These are phyloP conservation scores for Solioccasus polychromus DNA, from an alignment of 768 basidiomycete species.

Conservation along the genomic window DNA sequence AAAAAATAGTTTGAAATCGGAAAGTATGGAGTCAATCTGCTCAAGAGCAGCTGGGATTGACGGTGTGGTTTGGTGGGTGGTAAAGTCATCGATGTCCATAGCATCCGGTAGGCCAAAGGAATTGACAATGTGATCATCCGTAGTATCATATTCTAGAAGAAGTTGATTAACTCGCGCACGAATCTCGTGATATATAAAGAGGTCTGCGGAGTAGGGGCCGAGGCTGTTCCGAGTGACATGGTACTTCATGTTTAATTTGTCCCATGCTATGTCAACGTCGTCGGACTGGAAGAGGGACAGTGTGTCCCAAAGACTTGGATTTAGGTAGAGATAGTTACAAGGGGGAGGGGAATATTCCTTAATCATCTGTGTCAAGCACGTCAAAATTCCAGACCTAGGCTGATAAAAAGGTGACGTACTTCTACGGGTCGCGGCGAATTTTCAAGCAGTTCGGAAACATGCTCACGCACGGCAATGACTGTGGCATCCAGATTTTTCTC, in stretches of 20 bases:
- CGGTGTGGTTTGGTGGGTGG: constrained; percentile 13
- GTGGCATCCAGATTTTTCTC: constrained; percentile 73
- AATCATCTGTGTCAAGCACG: constrained; percentile 43
- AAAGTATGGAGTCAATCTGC: constrained; percentile 49
- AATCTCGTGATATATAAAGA: constrained; percentile 64
- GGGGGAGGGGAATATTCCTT: constrained; percentile 55
- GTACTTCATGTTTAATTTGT: constrained; percentile 62
- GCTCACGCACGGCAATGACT: constrained; percentile 69
- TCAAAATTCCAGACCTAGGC: neutral
- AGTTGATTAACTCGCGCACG: constrained; percentile 46
- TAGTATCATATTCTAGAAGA: constrained; percentile 27
- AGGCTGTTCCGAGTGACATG: constrained; percentile 57
- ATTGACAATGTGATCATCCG: constrained; percentile 16
- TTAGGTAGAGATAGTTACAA: constrained; percentile 52
- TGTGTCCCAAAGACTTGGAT: constrained; percentile 52
- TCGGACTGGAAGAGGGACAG: constrained; percentile 40
- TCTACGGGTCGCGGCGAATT: constrained; percentile 67
- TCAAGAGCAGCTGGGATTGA: constrained; percentile 40
- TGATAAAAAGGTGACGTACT: constrained; percentile 35
- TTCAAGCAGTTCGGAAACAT: constrained; percentile 60
- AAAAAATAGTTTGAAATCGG: constrained; percentile 40
- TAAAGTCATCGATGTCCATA: constrained; percentile 30
- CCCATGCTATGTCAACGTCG: constrained; percentile 50
- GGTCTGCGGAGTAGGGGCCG: constrained; percentile 73
- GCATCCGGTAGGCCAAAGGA: constrained; percentile 16